Base-by-base conservation (phyloP, 495 filamentous ascomycete genomes). In the Massariosphaeria phaeospora region DNA sequence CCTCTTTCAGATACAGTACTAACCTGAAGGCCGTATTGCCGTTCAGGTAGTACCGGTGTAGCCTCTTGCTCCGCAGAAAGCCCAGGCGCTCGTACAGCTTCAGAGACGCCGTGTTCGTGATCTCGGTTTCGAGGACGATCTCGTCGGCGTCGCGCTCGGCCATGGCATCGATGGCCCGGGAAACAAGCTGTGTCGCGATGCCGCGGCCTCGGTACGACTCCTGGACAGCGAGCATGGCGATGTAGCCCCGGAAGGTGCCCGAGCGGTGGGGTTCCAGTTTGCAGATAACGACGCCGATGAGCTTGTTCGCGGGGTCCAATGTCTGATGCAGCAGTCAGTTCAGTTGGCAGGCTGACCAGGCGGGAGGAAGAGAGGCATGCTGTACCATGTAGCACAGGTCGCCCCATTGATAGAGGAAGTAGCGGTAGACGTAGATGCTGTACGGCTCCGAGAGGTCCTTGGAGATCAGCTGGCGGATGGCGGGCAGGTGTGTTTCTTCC, bases 361-460 rank as follows among this genome's bases (percentile, higher is more conserved):
- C n/a, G n/a, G n/a, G n/a, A n/a, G n/a, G n/a, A n/a, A n/a, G 18
- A 30, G 17, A 10, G 13, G 10, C 27, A 24, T 18, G 21, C 48
- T 66, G 54, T 71, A 88, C 87, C 78, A 98, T 88, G 68, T 87
- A 97, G 65, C 94, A 97, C 18, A 99, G 75, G 61, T 97, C 84
- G 17, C 87, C 88, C 94, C 94, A 99, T 82, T 96, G 88, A 68
- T 93, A 96, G 15, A 99, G 76, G 66, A 99, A 99, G 73, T 97
- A 99, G 24, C 94, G 82, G 73, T 97, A 99, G 43, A 99, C 94
- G 72, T 97, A 99, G 67, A 99, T 96, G 72, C 93, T 97, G 72
- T 99, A 99, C 1, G 94, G 94, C 67, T 99, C 94, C 52, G 91
- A 96, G 24, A 99, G 81, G 67, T 97, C 94, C 55, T 91, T 93